Conservation (phyloP, 192 early-diverging fungal genomes). For the Pecoramyces ruminantium region DNA sequence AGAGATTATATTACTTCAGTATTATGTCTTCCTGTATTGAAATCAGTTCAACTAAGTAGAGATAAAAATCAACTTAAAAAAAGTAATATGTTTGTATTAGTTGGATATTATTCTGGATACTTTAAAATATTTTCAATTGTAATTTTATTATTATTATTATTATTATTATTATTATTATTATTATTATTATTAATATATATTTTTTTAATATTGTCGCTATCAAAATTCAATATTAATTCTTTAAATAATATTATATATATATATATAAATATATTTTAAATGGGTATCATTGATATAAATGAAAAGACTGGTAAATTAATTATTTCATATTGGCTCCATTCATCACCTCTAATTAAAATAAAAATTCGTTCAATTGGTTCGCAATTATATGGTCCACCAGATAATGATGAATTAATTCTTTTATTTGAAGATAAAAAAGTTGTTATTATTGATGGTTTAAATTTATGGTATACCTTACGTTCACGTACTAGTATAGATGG, state of each 20-base stretch:
- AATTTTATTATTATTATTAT: no score
- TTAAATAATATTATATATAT: no score
- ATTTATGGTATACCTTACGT: constrained; percentile 16
- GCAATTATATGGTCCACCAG: neutral
- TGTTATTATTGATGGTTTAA: constrained; percentile 15
- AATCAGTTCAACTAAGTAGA: neutral
- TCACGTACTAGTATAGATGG: neutral
- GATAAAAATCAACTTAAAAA: neutral
- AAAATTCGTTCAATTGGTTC: neutral
- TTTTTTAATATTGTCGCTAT: no score
- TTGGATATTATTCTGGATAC: neutral
- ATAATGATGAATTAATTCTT: constrained; percentile 16
- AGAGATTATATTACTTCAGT: neutral
- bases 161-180: no score
- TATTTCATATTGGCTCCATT: neutral
- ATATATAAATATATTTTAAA: no score
- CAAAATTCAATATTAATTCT: no score
- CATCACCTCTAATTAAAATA: neutral
- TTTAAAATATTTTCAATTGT: neutral
- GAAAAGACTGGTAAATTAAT: neutral
- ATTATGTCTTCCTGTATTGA: neutral
- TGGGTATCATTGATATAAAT: no score
- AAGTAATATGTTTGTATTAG: neutral
- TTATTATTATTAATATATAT: no score
- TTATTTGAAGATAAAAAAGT: constrained; percentile 10